phyloP scores from a whole-genome alignment of 2,329 filamentous ascomycete species.

The Aureobasidium sp. region DNA sequence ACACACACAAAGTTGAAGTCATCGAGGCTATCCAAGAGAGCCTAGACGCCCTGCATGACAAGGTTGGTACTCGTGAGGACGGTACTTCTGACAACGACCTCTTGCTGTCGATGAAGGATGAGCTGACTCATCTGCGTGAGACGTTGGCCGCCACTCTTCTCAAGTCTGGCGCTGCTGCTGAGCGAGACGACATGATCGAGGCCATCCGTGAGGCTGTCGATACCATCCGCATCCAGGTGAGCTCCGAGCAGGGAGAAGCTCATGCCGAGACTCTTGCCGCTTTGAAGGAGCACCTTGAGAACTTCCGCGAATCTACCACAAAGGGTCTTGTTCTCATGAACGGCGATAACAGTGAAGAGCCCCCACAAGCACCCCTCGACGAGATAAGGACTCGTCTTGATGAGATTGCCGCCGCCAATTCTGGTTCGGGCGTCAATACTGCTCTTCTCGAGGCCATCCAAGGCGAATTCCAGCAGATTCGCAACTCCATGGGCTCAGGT shows the following conservation, averaged over 20 bases:
- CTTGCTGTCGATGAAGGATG: conserved; percentile 47
- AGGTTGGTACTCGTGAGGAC: conserved; percentile 34
- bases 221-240: conserved; percentile 34
- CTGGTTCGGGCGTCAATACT: conserved; percentile 32
- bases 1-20: conserved; percentile 53
- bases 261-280: conserved; percentile 37
- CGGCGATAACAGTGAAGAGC: conserved; percentile 19
- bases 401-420: conserved; percentile 30
- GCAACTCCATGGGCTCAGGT: conserved; percentile 36
- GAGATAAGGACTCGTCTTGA: conserved; percentile 31
- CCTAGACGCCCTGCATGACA: conserved; percentile 42
- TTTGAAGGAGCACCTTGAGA: conserved; percentile 38
- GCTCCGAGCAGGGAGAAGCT: conserved; percentile 34
- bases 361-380: conserved; percentile 8
- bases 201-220: conserved; percentile 49
- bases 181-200: conserved; percentile 58
- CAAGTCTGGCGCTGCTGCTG: conserved; percentile 37
- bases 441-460: conserved; percentile 49
- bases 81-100: conserved; percentile 38
- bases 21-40: conserved; percentile 52
- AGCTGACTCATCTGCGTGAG: conserved; percentile 56
- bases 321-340: conserved; percentile 35
- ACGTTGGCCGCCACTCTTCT: conserved; percentile 48
- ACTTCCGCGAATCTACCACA: conserved; percentile 38
- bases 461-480: conserved; percentile 44